Conservation (phyloP, 75 land plant species). For the Gnetum montanum region DNA sequence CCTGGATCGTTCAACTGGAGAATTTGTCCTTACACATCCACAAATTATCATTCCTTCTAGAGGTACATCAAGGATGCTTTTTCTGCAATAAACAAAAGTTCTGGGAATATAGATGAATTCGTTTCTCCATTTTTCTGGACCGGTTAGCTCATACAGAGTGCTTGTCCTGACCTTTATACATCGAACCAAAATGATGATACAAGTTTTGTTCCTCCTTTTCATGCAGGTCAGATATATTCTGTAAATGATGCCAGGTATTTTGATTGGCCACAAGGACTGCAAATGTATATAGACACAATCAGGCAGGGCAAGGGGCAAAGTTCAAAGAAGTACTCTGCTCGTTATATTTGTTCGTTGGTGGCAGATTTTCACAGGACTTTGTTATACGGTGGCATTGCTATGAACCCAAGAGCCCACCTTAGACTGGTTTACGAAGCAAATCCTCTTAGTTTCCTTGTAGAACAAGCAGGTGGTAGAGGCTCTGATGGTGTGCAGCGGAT, state of each 20-base stretch:
- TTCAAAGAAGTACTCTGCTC: conserved; percentile 94
- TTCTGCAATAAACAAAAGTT: too few relatives aligned
- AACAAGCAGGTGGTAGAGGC: conserved; percentile 90
- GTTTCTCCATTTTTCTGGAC: too few relatives aligned
- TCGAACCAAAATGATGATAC: too few relatives aligned
- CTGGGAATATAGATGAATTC: too few relatives aligned
- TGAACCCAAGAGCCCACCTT: conserved; percentile 93
- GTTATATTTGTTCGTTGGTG: conserved; percentile 91
- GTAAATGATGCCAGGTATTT: conserved; percentile 97
- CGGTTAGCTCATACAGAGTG: too few relatives aligned
- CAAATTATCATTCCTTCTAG: conserved; percentile 61
- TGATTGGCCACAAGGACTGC: conserved; percentile 90
- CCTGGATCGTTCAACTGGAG: conserved; percentile 82
- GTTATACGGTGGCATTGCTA: conserved; percentile 87
- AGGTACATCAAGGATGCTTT: conserved; percentile 32
- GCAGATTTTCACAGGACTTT: conserved; percentile 94
- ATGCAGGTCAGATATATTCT: conserved; percentile 91
- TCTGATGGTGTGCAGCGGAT: conserved; percentile 84
- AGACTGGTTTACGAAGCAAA: conserved; percentile 91
- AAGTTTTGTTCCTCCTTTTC: neutral
- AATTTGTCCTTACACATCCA: conserved; percentile 84
- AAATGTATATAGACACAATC: conserved; percentile 73
- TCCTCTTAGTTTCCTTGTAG: conserved; percentile 91
- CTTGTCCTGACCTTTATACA: too few relatives aligned
- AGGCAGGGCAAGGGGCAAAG: conserved; percentile 86